phyloP scores from a whole-genome alignment of 345 rosid species.

The Pistacia integerrima region DNA sequence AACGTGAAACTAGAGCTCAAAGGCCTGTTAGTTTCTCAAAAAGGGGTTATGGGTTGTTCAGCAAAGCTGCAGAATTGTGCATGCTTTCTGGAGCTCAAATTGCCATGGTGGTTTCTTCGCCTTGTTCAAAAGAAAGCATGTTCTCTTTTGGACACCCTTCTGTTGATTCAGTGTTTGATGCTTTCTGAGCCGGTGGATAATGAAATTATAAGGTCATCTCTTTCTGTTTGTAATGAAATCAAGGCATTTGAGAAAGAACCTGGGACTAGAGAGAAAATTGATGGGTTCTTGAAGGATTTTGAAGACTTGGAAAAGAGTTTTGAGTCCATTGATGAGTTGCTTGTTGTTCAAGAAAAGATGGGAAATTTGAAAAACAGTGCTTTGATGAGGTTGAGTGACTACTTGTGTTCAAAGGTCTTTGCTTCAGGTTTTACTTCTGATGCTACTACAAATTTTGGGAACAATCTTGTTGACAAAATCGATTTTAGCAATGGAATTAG shows the following conservation, averaged over 20 bases:
- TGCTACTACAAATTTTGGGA: too few relatives aligned
- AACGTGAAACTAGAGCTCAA: conserved; percentile 1
- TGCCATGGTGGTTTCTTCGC: not conserved
- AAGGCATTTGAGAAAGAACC: not conserved
- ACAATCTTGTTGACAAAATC: too few relatives aligned
- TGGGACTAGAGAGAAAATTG: not conserved
- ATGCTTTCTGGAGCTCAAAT: conserved; percentile 3
- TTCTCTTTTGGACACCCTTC: conserved; percentile 2
- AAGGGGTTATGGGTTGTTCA: conserved; percentile 2
- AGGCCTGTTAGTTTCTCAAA: conserved; percentile 1
- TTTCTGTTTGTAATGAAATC: not conserved
- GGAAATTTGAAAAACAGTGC: too few relatives aligned
- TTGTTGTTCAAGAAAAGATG: not conserved
- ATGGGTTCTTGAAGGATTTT: not conserved
- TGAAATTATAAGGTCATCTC: not conserved
- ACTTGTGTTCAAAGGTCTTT: not conserved
- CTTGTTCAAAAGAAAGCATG: not conserved
- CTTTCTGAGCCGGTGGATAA: not conserved
- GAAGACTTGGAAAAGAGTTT: not conserved
- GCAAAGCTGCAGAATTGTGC: conserved; percentile 10
- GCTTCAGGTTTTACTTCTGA: not conserved
- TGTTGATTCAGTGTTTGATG: not conserved
- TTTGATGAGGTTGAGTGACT: not conserved
- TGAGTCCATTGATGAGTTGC: not conserved
- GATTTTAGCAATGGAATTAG: too few relatives aligned